These are phyloP conservation scores for Fusarium luffae DNA, from an alignment of 2,329 filamentous ascomycete genomes.

Conservation along the genomic window DNA sequence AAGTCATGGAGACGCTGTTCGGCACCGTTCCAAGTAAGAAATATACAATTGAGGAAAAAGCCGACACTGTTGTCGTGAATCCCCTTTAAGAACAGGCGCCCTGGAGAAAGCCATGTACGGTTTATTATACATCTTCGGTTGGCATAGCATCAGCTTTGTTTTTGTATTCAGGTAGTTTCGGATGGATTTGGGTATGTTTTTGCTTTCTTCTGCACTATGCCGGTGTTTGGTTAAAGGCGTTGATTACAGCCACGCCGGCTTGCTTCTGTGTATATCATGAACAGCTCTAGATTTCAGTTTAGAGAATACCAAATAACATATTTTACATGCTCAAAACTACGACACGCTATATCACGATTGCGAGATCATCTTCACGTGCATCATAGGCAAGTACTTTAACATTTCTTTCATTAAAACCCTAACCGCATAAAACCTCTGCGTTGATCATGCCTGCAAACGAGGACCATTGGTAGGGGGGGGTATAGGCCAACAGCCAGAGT, in stretches of 20 bases:
- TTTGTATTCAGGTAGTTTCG: background rate
- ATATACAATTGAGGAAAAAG: conserved; percentile 49
- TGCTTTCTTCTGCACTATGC: background rate
- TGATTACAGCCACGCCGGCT: conserved; percentile 1
- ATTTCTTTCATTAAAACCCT: conserved; percentile 52
- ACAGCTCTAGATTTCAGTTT: conserved; percentile 7
- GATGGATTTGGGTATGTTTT: background rate
- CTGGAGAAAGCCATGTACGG: background rate
- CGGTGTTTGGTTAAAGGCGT: conserved; percentile 24
- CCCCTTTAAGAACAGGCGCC: conserved; percentile 14
- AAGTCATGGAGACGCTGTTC: conserved; percentile 83
- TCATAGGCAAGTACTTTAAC: conserved; percentile 29
- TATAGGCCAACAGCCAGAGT: conserved; percentile 57
- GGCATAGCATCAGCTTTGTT: background rate
- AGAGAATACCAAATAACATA: conserved; percentile 4
- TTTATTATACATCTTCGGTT: background rate
- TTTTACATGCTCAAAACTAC: background rate
- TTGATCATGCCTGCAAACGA: conserved; percentile 52
- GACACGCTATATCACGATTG: background rate
- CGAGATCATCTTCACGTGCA: background rate
- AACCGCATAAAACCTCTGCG: conserved; percentile 50
- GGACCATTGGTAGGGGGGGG: conserved; percentile 52
- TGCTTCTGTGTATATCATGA: conserved; percentile 7
- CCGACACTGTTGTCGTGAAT: conserved; percentile 33
- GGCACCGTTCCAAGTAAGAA: conserved; percentile 57